A percentile compares a stretch with the other conserved stretches of the same genome.
phyloP scores from a whole-genome alignment of 768 basidiomycete genomes.

The Rhizopogon rudus region DNA sequence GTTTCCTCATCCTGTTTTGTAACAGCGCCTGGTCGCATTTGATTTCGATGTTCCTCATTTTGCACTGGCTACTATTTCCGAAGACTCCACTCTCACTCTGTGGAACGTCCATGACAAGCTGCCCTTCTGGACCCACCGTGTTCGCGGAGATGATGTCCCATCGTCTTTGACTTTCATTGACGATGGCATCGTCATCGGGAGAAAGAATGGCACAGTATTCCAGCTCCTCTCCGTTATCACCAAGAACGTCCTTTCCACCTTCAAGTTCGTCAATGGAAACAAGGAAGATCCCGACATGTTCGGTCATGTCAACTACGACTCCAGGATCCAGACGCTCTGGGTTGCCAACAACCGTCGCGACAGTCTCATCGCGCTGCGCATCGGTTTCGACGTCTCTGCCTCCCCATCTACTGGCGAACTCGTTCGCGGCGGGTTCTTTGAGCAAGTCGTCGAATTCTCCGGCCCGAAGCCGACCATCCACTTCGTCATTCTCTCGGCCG shows the following conservation, averaged over 20 bases:
- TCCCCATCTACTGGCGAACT: slow-evolving; percentile 55
- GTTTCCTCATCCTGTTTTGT: neutral
- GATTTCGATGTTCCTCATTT: slow-evolving; percentile 79
- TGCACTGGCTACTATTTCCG: slow-evolving; percentile 76
- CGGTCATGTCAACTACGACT: slow-evolving; percentile 82
- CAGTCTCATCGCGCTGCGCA: slow-evolving; percentile 76
- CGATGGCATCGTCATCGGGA: slow-evolving; percentile 78
- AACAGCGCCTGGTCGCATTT: slow-evolving; percentile 76
- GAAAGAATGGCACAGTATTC: slow-evolving; percentile 81
- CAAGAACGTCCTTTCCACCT: slow-evolving; percentile 68
- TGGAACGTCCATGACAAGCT: slow-evolving; percentile 79
- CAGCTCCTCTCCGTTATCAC: slow-evolving; percentile 76
- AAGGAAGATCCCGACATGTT: slow-evolving; percentile 84
- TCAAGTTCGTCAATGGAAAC: slow-evolving; percentile 68
- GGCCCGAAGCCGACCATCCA: slow-evolving; percentile 85
- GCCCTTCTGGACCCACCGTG: slow-evolving; percentile 70
- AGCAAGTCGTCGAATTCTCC: slow-evolving; percentile 78
- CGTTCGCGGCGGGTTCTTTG: slow-evolving; percentile 59
- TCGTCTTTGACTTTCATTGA: slow-evolving; percentile 85
- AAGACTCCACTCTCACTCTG: slow-evolving; percentile 74
- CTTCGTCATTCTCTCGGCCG: slow-evolving; percentile 82
- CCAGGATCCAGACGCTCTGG: slow-evolving; percentile 83
- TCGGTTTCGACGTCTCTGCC: slow-evolving; percentile 58
- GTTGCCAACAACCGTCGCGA: slow-evolving; percentile 82
- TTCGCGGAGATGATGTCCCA: slow-evolving; percentile 75